Base-by-base conservation (phyloP, 768 basidiomycete genomes). In the Kwoniella sp. region DNA sequence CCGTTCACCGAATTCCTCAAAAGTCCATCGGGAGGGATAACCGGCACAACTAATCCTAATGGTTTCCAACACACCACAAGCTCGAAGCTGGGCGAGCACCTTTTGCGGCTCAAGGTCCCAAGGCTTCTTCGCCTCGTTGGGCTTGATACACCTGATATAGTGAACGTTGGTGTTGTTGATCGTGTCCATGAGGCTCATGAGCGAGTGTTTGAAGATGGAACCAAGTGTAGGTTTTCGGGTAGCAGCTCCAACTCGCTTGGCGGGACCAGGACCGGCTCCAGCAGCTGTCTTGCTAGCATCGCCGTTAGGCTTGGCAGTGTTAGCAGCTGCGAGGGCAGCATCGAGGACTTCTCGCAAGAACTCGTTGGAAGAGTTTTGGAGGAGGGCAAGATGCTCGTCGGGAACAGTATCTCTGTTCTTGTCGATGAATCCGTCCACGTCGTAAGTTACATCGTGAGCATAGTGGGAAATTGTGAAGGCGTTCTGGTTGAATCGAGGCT, bases 331-430 rank as follows among this genome's bases (percentile, higher is more conserved):
- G 24, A 95, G 85, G 15, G 94, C 92, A 7, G 90, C 85, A 73
- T 98, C 94, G 37, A 99, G 83, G 44, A 97, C 94, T 78, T 97
- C 94, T 80, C 90, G 91, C 58, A 99, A 82, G 85, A 99, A 97
- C 12, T 87, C 82, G 75, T 98, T 99, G 79, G 89, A 90, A 8
- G 95, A 93, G 15, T 85, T 80, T 49, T 89, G 88, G 36, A 99
- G 85, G 10, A 98, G 84, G 2, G 87, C 82, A 86, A 99, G 91
- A 59, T 98, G 96, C 75, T 99, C 96, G 71, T 99, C 96, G 1
- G 96, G 96, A 2, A 99, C 96, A 1, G 96, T 97, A 79, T 99
- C 96, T 61, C 95, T 84, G 77, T 99, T 99, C 83, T 99, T 99
- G 82, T 99, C 96, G 78, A 99, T 83, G 82, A 99, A 99, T 21